phyloP scores from a whole-genome alignment of 371 early-diverging fungal species.

The Chytridium lagenaria region DNA sequence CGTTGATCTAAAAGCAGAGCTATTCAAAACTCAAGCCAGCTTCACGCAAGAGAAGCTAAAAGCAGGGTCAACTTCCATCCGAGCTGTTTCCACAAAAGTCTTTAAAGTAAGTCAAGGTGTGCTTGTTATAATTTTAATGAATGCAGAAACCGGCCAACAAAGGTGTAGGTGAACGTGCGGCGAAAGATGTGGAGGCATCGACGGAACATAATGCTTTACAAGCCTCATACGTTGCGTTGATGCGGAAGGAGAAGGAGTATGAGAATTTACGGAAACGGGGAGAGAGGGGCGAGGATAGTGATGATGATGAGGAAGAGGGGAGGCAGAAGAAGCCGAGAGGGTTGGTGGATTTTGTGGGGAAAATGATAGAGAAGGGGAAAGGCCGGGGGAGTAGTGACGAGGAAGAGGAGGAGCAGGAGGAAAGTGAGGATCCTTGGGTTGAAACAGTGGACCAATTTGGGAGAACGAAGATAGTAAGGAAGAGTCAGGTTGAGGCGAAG shows the following conservation, averaged over 20 bases:
- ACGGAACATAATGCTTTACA: constrained; percentile 48
- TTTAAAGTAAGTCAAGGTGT: constrained; percentile 43
- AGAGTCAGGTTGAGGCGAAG: constrained; percentile 55
- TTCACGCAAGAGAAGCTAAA: constrained; percentile 31
- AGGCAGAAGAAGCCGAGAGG: constrained; percentile 24
- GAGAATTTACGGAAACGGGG: constrained; percentile 57
- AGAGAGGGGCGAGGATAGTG: constrained; percentile 43
- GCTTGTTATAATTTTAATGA: no score
- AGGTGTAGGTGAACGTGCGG: constrained; percentile 57
- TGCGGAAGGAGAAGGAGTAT: constrained; percentile 71
- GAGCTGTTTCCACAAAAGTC: constrained; percentile 30
- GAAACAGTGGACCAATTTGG: constrained; percentile 84
- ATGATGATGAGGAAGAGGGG: constrained; percentile 47
- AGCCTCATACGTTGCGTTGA: constrained; percentile 63
- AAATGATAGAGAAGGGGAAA: constrained; percentile 7
- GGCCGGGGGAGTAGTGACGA: constrained; percentile 16
- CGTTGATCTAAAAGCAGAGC: constrained; percentile 50
- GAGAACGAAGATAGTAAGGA: constrained; percentile 72
- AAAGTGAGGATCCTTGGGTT: constrained; percentile 72
- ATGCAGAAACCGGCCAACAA: no score
- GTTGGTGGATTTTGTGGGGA: constrained; percentile 2
- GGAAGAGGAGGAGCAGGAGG: constrained; percentile 30
- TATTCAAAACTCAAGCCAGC: constrained; percentile 39
- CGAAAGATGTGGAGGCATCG: constrained; percentile 42
- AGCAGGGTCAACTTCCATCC: constrained; percentile 17